Evolutionary conservation across 352 stramenopile genomes (phyloP).

Genomic region (Globisporangium nagaii): DNA sequence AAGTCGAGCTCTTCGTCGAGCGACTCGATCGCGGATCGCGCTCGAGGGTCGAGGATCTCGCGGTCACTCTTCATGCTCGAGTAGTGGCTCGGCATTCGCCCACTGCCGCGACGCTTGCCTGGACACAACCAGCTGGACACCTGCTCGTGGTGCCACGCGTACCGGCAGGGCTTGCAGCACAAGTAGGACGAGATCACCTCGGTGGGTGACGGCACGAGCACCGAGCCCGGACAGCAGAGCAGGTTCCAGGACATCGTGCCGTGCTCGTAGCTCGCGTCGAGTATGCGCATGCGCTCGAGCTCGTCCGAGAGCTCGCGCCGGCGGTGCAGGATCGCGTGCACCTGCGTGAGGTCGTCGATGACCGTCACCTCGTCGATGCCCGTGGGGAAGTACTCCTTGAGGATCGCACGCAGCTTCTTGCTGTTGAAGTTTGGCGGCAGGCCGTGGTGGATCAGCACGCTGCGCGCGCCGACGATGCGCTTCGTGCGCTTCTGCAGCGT

Average conservation of each 20-base stretch:
- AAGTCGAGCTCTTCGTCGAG: conserved; percentile 68
- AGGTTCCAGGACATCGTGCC: conserved; percentile 59
- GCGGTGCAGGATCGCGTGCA: conserved; percentile 54
- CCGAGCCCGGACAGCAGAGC: conserved; percentile 56
- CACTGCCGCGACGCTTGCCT: conserved; percentile 9
- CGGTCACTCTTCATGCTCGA: conserved; percentile 24
- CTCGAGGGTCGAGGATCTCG: conserved; percentile 18
- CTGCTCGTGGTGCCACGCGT: conserved; percentile 34
- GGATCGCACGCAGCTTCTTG: conserved; percentile 31
- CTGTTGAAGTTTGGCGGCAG: conserved; percentile 45
- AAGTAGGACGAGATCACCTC: conserved; percentile 41
- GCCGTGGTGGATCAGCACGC: conserved; percentile 62
- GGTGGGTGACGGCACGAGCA: conserved; percentile 35
- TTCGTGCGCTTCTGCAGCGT: conserved; percentile 52
- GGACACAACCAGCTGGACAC: conserved; percentile 30
- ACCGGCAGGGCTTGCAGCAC: conserved; percentile 55
- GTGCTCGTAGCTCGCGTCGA: conserved; percentile 49
- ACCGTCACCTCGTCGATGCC: conserved; percentile 60
- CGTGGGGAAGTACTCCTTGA: conserved; percentile 33
- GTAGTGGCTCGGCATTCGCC: conserved; percentile 14
- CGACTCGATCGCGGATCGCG: conserved; percentile 19
- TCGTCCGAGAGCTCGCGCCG: conserved; percentile 37
- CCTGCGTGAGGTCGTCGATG: conserved; percentile 49
- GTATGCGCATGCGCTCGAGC: conserved; percentile 45
- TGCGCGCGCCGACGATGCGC: conserved; percentile 59